Evolutionary conservation across 2,329 filamentous ascomycete genomes (phyloP).

Genomic region (Neonectria punicea): DNA sequence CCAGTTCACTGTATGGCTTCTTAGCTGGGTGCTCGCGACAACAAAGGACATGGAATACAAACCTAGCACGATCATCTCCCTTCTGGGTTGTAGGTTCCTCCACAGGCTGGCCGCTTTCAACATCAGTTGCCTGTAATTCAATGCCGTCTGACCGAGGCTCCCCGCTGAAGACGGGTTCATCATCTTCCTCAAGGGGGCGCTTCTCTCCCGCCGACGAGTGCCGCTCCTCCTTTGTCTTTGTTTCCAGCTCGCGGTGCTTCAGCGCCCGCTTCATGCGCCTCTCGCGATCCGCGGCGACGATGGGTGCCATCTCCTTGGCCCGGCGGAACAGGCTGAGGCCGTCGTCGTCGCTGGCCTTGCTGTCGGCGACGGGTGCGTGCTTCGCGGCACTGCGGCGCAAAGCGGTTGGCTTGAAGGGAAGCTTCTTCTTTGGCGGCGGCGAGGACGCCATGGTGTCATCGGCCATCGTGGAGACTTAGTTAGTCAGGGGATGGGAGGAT

Average conservation of each 20-base stretch:
- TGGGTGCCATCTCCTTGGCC: constrained; percentile 60
- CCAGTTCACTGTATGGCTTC: constrained; percentile 43
- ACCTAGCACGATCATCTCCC: constrained; percentile 36
- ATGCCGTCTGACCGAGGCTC: background rate
- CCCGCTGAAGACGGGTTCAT: constrained; percentile 2
- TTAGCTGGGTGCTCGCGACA: constrained; percentile 26
- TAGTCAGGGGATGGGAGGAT: constrained; percentile 1
- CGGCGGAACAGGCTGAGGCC: constrained; percentile 62
- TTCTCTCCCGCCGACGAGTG: constrained; percentile 33
- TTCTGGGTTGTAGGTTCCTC: constrained; percentile 29
- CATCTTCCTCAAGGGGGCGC: constrained; percentile 33
- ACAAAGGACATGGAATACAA: constrained; percentile 11
- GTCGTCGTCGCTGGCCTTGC: constrained; percentile 44
- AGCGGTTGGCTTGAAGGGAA: constrained; percentile 63
- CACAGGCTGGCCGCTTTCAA: background rate
- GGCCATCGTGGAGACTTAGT: constrained; percentile 39
- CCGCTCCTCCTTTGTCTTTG: constrained; percentile 22
- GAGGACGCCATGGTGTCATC: constrained; percentile 42
- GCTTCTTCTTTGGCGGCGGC: constrained; percentile 49
- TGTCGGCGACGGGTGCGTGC: constrained; percentile 28
- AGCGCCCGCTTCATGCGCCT: constrained; percentile 42
- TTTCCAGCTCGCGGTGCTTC: constrained; percentile 38
- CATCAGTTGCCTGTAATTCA: background rate
- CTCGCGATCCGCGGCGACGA: constrained; percentile 54
- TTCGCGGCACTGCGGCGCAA: constrained; percentile 48